Base-by-base conservation (phyloP, 2,329 filamentous ascomycete species). In the Cytospora leucostoma region DNA sequence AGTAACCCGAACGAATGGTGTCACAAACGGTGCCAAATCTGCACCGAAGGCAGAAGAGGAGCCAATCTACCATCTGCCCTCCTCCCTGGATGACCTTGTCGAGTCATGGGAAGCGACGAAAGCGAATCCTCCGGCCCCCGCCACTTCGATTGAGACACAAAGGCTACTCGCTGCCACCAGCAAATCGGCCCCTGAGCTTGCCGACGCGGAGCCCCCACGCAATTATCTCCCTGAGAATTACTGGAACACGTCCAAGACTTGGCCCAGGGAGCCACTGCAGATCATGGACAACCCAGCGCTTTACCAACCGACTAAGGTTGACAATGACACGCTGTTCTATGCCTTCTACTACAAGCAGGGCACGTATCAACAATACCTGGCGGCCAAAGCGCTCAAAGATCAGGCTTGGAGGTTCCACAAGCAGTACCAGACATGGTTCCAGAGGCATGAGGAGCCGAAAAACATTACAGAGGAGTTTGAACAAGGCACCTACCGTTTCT, bases 361-460 rank as follows among this genome's bases (percentile, higher is more conserved):
- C 33, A 93, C 93, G 1, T 93, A 96, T 70, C 93, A 98, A 75
- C 95, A 99, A 75, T 97, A 93, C 73, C 83, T 98, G 64, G 93
- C 95, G 1, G 95, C 95, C 15, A 97, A 96, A 77, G 92, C 95
- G n/a, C 80, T 99, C 59, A 99, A 99, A 79, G 91, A 94, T 69
- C 95, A 99, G 77, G 97, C 93, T 77, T 99, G 95, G 95, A 86
- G 95, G 62, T 99, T 99, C 76, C 95, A 99, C 79, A 99, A 99
- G 82, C 95, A 98, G 76, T 99, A 99, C 74, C 95, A 97, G 77
- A 99, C 95, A 1, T 99, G 95, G 95, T 99, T 99, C 73, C 95
- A 99, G 77, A 86, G 95, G 58, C 95, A 99, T 70, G 95, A 99
- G 74, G 95, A 99, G 80, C 95, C 95, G 19, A 99, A 99, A 82